Base-by-base conservation (phyloP, 345 rosid genomes). In the Camelina neglecta region DNA sequence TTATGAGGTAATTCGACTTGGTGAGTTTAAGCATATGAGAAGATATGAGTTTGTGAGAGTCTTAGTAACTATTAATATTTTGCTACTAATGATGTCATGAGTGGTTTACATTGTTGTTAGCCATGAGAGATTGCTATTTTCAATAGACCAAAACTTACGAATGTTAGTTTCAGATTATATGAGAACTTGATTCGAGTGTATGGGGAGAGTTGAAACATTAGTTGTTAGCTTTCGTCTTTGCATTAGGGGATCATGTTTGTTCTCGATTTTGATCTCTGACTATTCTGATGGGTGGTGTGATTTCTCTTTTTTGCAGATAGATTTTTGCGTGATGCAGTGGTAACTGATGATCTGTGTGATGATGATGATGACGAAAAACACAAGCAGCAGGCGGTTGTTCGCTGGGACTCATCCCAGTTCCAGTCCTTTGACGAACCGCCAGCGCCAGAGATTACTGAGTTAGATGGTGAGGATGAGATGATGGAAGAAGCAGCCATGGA, bases 301-400 rank as follows among this genome's bases (percentile, higher is more conserved):
- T 12, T 24, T 1, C 42, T 0, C 13, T 11, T 2, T 8, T 57
- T 8, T 42, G 57, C 87, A 85, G 93, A 77, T 59, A 82, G 80
- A 60, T 67, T 81, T 58, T 65, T 74, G 20, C 57, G 4, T 15
- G 42, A 39, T 13, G 68, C 67, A 67, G 82, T 56, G 49, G 71
- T 49, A 41, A 10, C 21, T 23, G 57, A 57, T 60, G 24, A 13
- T 55, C 15, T 41, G 38, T 23, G 53, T 57, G 35, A 48, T 20
- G 29, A 68, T 54, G 57, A 49, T 4, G 31, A 64, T 8, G 35
- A 47, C 7, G 5, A 35, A 13, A 35, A 49, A 23, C 71, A 58
- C 18, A 64, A 70, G 8, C 65, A 84, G 26, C 74, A 80, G 80
- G 93, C 93, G 2, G 81, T 90, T 62, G 84, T 92, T 54, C 85